Evolutionary conservation across 139 green algal species (phyloP), one percentile per base, ranked within the genome.

Genomic region (Trebouxia sp.): DNA sequence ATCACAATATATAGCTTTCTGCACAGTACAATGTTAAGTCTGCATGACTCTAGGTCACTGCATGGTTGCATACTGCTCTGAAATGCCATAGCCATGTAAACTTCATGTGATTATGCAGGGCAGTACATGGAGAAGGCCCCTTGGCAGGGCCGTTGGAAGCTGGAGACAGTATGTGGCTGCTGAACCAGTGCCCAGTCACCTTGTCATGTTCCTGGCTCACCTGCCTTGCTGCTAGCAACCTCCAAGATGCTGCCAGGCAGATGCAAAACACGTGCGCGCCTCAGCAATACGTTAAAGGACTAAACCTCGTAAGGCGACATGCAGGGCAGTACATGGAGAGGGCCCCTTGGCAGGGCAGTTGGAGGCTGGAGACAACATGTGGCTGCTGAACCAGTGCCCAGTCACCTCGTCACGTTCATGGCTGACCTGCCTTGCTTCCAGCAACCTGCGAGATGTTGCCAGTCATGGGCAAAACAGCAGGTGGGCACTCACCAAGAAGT

Each of bases 181-280:
- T 80, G 38, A 80, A 83, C 15, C 47, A 53, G 37, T 83, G 80
- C 69, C 48, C 80, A 30, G 39, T 83, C 50, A 32, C 28, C n/a
- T 45, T 39, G 4, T 72, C 67, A 6, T 7, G 26, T 12, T 67
- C 70, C 42, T 82, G 77, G 77, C 38, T 75, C 28, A n/a, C n/a
- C 28, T 82, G 77, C 77, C 42, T 82, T 6, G 45, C 74, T 12
- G 22, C 32, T 30, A 47, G 45, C 42, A 53, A 80, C 12, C 56
- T 45, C 22, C 62, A 72, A 10, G 35, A 75, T 26, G 35, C 38
- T 43, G 37, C 32, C 12, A 5, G 28, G 20, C 37, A 45, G 8
- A 17, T 5, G 32, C 62, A 43, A 42, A 72, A 43, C 8, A 32
- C n/a, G n/a, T n/a, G n/a, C n/a, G n/a, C n/a, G n/a, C n/a, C n/a